phyloP scores from a whole-genome alignment of 768 basidiomycete species.

The Leucosporidium yakuticum region DNA sequence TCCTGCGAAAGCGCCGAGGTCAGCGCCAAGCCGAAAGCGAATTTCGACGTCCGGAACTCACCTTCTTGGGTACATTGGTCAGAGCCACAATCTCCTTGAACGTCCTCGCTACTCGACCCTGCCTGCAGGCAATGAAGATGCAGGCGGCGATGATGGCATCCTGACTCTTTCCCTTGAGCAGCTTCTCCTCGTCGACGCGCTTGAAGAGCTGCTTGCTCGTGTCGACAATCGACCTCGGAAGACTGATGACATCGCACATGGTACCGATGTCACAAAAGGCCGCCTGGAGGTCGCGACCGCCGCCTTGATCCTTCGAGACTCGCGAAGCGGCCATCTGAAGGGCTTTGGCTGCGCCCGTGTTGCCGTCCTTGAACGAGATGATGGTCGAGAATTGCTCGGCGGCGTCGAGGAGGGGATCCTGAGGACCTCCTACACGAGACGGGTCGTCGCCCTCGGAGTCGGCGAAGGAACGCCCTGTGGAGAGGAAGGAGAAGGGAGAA shows the following conservation, averaged over 20 bases:
- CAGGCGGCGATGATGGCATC: constrained; percentile 94
- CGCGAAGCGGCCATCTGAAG: constrained; percentile 87
- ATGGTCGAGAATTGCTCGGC: constrained; percentile 90
- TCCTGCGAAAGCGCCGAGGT: constrained; percentile 47
- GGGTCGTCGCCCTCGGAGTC: constrained; percentile 99
- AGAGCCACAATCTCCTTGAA: constrained; percentile 93
- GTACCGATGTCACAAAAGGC: constrained; percentile 86
- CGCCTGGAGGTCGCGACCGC: constrained; percentile 75
- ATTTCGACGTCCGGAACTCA: constrained; percentile 68
- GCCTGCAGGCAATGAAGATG: constrained; percentile 94
- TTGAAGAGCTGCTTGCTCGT: constrained; percentile 97
- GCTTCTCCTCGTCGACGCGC: constrained; percentile 90
- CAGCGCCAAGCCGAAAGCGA: constrained; percentile 67
- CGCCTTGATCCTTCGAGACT: constrained; percentile 57
- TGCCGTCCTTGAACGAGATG: constrained; percentile 92
- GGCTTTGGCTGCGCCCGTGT: constrained; percentile 82
- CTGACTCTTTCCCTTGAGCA: constrained; percentile 81
- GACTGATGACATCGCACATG: constrained; percentile 92
- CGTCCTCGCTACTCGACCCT: constrained; percentile 89
- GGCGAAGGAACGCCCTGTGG: constrained; percentile 75
- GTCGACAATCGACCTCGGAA: constrained; percentile 88
- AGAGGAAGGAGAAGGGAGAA: constrained; percentile 1
- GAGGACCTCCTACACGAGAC: constrained; percentile 96
- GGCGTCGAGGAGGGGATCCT: constrained; percentile 87
- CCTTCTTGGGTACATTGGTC: constrained; percentile 88